A percentile compares a stretch with the other conserved stretches of the same genome.
These are phyloP conservation scores for Arctium lappa DNA, from an alignment of 129 eudicot species.

Conservation along the genomic window DNA sequence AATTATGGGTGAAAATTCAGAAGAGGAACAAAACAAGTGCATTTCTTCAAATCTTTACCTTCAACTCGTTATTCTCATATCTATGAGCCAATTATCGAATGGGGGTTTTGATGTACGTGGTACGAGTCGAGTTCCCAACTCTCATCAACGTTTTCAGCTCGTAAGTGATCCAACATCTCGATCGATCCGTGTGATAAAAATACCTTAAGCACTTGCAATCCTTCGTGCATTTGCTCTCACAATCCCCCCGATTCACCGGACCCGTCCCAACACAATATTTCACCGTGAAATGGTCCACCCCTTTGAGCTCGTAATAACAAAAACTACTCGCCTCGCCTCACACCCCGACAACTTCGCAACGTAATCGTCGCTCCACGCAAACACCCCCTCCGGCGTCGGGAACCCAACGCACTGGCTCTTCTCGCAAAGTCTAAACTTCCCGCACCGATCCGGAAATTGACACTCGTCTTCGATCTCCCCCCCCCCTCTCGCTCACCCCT, in stretches of 20 bases:
- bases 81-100: neutral
- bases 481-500: neutral
- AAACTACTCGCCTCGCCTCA: neutral
- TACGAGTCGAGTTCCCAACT: constrained; percentile 28
- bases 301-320: constrained; percentile 21
- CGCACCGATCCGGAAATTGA: constrained; percentile 18
- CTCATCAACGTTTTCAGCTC: constrained; percentile 40
- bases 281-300: constrained; percentile 42
- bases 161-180: constrained; percentile 54
- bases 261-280: constrained; percentile 33
- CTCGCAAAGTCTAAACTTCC: constrained; percentile 40
- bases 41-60: no score
- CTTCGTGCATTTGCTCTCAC: constrained; percentile 33
- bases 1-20: no score
- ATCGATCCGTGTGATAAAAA: constrained; percentile 36
- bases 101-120: constrained; percentile 36
- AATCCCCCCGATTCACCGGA: constrained; percentile 19
- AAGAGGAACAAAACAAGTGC: no score
- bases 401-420: constrained; percentile 20
- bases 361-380: constrained; percentile 23
- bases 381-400: constrained; percentile 3
- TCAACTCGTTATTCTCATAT: neutral
- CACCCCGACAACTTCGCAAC: constrained; percentile 9
- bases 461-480: constrained; percentile 4
- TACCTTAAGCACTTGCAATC: constrained; percentile 57